A percentile compares a stretch with the other conserved stretches of the same genome.
Conservation (phyloP, 805 yeast genomes). For the Sugiyamaella qingdaonensis region DNA sequence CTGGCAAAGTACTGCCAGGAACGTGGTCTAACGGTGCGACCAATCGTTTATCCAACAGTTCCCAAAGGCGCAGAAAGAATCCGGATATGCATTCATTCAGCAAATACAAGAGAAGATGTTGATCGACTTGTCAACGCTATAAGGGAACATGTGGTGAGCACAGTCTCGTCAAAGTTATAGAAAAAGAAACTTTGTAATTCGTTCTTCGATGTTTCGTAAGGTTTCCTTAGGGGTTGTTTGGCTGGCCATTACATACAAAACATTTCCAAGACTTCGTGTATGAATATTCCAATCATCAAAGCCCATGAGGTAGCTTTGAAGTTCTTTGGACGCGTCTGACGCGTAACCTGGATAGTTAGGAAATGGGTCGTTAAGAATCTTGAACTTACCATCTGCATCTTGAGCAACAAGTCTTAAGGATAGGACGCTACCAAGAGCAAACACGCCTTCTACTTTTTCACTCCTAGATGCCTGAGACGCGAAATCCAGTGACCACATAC, state of each 20-base stretch:
- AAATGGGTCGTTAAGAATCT: background rate
- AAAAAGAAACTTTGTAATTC: background rate
- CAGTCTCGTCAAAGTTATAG: background rate
- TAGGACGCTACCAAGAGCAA: slow-evolving; percentile 23
- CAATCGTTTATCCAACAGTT: slow-evolving; percentile 27
- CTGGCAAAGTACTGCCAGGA: slow-evolving; percentile 22
- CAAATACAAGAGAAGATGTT: slow-evolving; percentile 17
- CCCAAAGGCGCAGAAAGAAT: slow-evolving; percentile 26
- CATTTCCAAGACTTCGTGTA: slow-evolving; percentile 25
- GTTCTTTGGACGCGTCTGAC: slow-evolving; percentile 16
- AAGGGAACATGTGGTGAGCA: background rate
- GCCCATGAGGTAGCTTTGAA: slow-evolving; percentile 10
- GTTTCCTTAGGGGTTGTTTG: slow-evolving; percentile 5
- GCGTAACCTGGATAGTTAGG: slow-evolving; percentile 17
- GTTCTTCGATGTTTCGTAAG: slow-evolving; percentile 4
- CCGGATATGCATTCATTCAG: slow-evolving; percentile 24
- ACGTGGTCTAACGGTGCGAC: slow-evolving; percentile 22
- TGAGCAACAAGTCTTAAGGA: slow-evolving; percentile 20
- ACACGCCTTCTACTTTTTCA: slow-evolving; percentile 17
- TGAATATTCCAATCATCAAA: slow-evolving; percentile 22
- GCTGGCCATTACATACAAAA: slow-evolving; percentile 23
- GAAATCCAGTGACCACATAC: slow-evolving; percentile 23
- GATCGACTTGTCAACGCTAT: slow-evolving; percentile 13
- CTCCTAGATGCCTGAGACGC: slow-evolving; percentile 14
- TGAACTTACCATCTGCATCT: background rate